phyloP scores from a whole-genome alignment of 2,329 filamentous ascomycete species.

The Blastomyces parvus region DNA sequence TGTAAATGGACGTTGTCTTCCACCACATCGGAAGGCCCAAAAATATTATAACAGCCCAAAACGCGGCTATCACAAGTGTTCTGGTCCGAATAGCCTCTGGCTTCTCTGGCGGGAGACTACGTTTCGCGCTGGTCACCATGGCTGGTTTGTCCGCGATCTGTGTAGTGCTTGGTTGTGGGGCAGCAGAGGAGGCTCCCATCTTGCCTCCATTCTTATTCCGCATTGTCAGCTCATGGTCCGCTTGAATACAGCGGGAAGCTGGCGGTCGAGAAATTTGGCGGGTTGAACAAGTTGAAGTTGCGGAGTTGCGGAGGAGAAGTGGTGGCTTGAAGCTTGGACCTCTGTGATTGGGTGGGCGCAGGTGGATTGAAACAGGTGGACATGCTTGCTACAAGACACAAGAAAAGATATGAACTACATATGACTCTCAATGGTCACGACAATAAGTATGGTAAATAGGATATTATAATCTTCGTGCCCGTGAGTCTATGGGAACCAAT shows the following conservation, averaged over 20 bases:
- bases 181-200: slow-evolving; percentile 5
- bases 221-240: slow-evolving; percentile 15
- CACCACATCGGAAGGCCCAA: slow-evolving; percentile 93
- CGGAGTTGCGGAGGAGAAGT: slow-evolving; percentile 6
- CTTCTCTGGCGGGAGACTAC: slow-evolving; percentile 65
- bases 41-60: slow-evolving; percentile 77
- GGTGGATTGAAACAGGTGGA: background rate
- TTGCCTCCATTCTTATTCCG: slow-evolving; percentile 11
- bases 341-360: background rate
- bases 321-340: slow-evolving; percentile 6
- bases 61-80: slow-evolving; percentile 68
- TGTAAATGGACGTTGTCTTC: slow-evolving; percentile 85
- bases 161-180: background rate
- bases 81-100: slow-evolving; percentile 59
- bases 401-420: background rate
- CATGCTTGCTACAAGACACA: no score
- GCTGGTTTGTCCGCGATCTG: slow-evolving; percentile 4
- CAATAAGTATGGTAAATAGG: background rate
- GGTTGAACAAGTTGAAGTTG: slow-evolving; percentile 1
- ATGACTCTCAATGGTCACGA: background rate
- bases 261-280: background rate
- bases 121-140: slow-evolving; percentile 3
- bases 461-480: background rate
- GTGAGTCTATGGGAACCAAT: background rate
- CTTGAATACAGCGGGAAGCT: background rate